phyloP scores from a whole-genome alignment of 2,329 filamentous ascomycete genomes.

The Calonectria hawksworthii region DNA sequence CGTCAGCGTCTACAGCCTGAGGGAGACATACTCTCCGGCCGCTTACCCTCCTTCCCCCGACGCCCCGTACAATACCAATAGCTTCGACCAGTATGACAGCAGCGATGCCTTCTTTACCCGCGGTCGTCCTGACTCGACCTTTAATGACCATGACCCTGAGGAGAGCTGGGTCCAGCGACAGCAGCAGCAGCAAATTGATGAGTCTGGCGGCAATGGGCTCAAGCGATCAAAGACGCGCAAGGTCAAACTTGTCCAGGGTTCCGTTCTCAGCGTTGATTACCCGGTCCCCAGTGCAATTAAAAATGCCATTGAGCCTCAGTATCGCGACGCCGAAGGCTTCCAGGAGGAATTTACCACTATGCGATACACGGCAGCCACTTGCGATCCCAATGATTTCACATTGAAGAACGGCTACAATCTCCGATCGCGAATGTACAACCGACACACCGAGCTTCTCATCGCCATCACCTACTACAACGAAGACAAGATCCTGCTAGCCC shows the following conservation, averaged over 20 bases:
- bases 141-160: slow-evolving; percentile 3
- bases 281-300: slow-evolving; percentile 7
- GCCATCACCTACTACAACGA: slow-evolving; percentile 14
- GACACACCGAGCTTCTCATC: slow-evolving; percentile 9
- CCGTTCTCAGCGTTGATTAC: slow-evolving; percentile 1
- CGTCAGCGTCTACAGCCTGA: slow-evolving; percentile 1
- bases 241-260: slow-evolving; percentile 13
- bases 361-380: slow-evolving; percentile 10
- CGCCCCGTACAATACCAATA: not conserved
- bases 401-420: slow-evolving; percentile 4
- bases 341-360: slow-evolving; percentile 5
- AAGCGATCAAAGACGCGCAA: slow-evolving; percentile 18
- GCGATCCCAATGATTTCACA: slow-evolving; percentile 14
- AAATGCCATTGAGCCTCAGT: slow-evolving; percentile 12
- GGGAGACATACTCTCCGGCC: slow-evolving; percentile 5
- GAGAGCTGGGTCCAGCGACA: slow-evolving; percentile 11
- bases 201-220: not conserved
- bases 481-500: not conserved
- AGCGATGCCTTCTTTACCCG: not conserved
- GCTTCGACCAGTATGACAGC: slow-evolving; percentile 2
- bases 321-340: not conserved
- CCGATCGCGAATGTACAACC: slow-evolving; percentile 1
- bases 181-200: not conserved
- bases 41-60: not conserved
- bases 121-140: not conserved